These are phyloP conservation scores for Fusarium nanum DNA, from an alignment of 2,329 filamentous ascomycete species.

Conservation along the genomic window DNA sequence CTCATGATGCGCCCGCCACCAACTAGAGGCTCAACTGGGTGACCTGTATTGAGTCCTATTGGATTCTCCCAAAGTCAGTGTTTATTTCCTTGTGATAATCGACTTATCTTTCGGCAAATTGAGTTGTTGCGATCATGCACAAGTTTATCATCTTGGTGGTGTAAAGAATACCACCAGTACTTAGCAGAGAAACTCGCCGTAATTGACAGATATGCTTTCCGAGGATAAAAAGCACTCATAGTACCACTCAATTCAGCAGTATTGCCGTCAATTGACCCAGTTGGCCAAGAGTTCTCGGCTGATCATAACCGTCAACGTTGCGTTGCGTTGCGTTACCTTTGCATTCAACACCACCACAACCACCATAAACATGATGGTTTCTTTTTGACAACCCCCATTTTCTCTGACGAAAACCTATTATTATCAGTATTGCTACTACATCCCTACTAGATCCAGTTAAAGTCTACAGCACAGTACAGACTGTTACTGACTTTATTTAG, in stretches of 20 bases:
- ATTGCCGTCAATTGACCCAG: conserved; percentile 4
- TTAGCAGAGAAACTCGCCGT: conserved; percentile 8
- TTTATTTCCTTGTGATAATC: conserved; percentile 18
- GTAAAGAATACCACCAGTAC: conserved; percentile 11
- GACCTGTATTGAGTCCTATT: conserved; percentile 2
- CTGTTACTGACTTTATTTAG: not conserved
- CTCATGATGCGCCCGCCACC: conserved; percentile 29
- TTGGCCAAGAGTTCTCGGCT: conserved; percentile 29
- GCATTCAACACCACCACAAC: conserved; percentile 25
- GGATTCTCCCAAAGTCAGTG: conserved; percentile 1
- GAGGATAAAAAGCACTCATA: not conserved
- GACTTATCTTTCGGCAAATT: not conserved
- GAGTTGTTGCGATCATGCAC: conserved; percentile 23
- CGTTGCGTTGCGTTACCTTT: conserved; percentile 11
- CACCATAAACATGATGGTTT: conserved; percentile 36
- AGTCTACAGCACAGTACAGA: not conserved
- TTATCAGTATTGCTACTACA: not conserved
- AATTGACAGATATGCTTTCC: not conserved
- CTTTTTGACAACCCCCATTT: conserved; percentile 37
- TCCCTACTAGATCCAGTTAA: not conserved
- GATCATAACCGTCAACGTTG: conserved; percentile 31
- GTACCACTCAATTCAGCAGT: not conserved
- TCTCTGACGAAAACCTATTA: conserved; percentile 41
- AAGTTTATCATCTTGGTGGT: conserved; percentile 13
- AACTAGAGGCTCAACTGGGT: conserved; percentile 8